Conservation (phyloP, 1,284 basidiomycete species). For the Ganoderma resinaceum region DNA sequence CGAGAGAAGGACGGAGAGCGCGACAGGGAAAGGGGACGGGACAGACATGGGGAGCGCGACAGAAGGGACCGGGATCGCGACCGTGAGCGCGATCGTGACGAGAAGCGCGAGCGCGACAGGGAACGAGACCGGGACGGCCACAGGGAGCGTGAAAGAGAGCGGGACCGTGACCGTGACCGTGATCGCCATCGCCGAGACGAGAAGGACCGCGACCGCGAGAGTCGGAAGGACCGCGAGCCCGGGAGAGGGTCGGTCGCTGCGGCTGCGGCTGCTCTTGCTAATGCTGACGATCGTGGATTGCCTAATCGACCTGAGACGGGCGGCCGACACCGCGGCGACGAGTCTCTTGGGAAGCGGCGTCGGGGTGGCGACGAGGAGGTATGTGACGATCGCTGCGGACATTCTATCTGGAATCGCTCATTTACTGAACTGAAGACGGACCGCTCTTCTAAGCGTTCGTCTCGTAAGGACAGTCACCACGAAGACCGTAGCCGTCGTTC, state of each 20-base stretch:
- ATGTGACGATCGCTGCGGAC: slow-evolving; percentile 39
- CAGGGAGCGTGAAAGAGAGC: slow-evolving; percentile 51
- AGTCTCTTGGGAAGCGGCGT: slow-evolving; percentile 72
- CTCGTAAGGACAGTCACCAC: slow-evolving; percentile 76
- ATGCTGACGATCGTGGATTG: slow-evolving; percentile 56
- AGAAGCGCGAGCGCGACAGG: slow-evolving; percentile 38
- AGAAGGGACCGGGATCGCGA: slow-evolving; percentile 45
- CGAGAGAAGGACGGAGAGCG: slow-evolving; percentile 46
- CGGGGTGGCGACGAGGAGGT: slow-evolving; percentile 74
- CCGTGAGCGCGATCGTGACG: slow-evolving; percentile 45
- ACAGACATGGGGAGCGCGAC: slow-evolving; percentile 48
- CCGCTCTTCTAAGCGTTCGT: slow-evolving; percentile 72
- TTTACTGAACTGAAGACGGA: slow-evolving; percentile 56
- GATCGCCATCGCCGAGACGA: slow-evolving; percentile 50
- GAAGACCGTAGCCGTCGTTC: slow-evolving; percentile 71
- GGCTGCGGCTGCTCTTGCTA: slow-evolving; percentile 19
- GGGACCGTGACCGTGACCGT: slow-evolving; percentile 46
- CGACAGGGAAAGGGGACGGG: slow-evolving; percentile 41
- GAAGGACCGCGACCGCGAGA: slow-evolving; percentile 60
- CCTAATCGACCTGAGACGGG: slow-evolving; percentile 63
- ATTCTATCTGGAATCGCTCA: slow-evolving; percentile 20
- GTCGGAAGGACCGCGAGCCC: slow-evolving; percentile 39
- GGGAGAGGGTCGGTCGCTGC: slow-evolving; percentile 30
- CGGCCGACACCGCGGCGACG: slow-evolving; percentile 62
- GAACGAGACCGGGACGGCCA: slow-evolving; percentile 41